Evolutionary conservation across 1,284 basidiomycete genomes (phyloP).

Genomic region (Irpex sp.): DNA sequence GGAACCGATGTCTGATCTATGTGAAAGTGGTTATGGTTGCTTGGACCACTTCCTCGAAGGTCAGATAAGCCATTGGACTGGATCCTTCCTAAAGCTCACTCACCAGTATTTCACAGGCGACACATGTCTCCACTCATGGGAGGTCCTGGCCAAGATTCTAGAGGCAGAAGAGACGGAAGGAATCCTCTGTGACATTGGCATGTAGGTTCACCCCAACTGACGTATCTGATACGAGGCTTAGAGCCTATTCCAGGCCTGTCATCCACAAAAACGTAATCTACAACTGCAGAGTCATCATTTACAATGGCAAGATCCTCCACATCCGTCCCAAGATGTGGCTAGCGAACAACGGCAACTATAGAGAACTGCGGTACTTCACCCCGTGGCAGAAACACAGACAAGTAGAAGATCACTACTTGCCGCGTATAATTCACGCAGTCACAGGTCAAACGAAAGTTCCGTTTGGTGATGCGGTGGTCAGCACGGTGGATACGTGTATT

Average conservation of each 20-base stretch:
- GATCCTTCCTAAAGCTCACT: not conserved
- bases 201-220: constrained; percentile 51
- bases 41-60: constrained; percentile 92
- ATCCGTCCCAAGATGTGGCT: constrained; percentile 99
- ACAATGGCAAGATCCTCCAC: constrained; percentile 83
- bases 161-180: constrained; percentile 72
- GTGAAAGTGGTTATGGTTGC: constrained; percentile 84
- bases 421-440: constrained; percentile 80
- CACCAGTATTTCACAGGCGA: constrained; percentile 57
- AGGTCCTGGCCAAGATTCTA: constrained; percentile 85
- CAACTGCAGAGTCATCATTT: constrained; percentile 91
- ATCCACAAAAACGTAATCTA: constrained; percentile 97
- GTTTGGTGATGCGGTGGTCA: constrained; percentile 93
- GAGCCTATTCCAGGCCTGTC: constrained; percentile 67
- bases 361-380: constrained; percentile 94
- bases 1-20: not conserved
- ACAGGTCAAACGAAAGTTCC: constrained; percentile 93
- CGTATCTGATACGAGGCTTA: not conserved
- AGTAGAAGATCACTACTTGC: constrained; percentile 88
- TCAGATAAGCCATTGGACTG: constrained; percentile 19
- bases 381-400: constrained; percentile 90
- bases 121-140: constrained; percentile 95
- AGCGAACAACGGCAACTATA: constrained; percentile 98
- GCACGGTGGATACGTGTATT: constrained; percentile 93
- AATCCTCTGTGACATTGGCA: constrained; percentile 92